Conservation (phyloP, 2,329 filamentous ascomycete species). For the Ascochyta lentis region DNA sequence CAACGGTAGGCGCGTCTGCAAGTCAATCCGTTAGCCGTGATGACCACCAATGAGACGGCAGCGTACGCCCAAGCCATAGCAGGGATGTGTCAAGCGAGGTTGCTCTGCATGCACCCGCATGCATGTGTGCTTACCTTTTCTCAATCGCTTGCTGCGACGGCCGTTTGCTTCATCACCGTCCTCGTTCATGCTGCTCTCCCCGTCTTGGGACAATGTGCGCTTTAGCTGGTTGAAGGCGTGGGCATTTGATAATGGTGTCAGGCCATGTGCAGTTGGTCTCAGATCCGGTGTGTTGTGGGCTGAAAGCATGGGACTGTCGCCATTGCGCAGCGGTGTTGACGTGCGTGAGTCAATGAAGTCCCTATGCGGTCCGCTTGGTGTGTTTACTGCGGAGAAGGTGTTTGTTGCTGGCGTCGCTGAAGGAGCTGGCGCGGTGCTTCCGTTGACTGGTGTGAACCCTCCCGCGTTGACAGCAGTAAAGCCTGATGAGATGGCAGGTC, state of each 20-base stretch:
- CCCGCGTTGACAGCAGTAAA: constrained; percentile 75
- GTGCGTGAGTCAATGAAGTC: constrained; percentile 61
- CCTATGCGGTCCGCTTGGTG: constrained; percentile 58
- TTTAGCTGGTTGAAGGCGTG: constrained; percentile 69
- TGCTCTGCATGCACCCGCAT: constrained; percentile 15
- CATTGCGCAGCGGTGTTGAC: constrained; percentile 66
- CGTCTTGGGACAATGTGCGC: constrained; percentile 67
- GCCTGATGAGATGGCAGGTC: constrained; percentile 61
- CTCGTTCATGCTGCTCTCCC: constrained; percentile 67
- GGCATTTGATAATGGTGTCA: constrained; percentile 60
- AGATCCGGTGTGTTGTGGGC: constrained; percentile 71
- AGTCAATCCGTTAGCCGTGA: constrained; percentile 32
- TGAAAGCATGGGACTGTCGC: constrained; percentile 68
- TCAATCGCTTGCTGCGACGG: constrained; percentile 88
- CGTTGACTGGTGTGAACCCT: constrained; percentile 72
- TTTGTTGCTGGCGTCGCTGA: constrained; percentile 33
- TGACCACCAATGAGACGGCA: constrained; percentile 27
- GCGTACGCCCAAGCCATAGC: constrained; percentile 3
- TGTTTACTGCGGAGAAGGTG: constrained; percentile 66
- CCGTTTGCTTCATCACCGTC: constrained; percentile 55
- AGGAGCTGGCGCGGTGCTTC: constrained; percentile 38
- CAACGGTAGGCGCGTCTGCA: constrained; percentile 76
- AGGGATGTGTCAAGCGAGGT: constrained; percentile 20
- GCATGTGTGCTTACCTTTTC: constrained; percentile 70
- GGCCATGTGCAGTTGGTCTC: constrained; percentile 56